phyloP scores from a whole-genome alignment of 2,329 filamentous ascomycete species.

The Cordyceps pruinosa region DNA sequence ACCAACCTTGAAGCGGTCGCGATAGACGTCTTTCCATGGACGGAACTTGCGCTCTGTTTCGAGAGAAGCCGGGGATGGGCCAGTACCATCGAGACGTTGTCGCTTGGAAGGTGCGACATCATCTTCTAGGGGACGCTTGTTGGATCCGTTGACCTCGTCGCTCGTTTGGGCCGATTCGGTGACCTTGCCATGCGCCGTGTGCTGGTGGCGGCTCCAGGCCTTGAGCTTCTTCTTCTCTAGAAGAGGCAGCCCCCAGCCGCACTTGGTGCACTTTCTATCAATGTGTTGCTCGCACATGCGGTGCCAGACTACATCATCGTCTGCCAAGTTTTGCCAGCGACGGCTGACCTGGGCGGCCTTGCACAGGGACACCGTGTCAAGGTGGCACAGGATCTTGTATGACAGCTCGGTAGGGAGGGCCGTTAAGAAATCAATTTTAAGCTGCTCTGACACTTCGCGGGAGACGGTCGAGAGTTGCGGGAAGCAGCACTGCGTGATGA shows the following conservation, averaged over 20 bases:
- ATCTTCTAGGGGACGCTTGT: conserved; percentile 27
- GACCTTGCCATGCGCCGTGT: conserved; percentile 42
- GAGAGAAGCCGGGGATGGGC: conserved; percentile 27
- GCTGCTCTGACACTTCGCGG: conserved; percentile 82
- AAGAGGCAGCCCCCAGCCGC: conserved; percentile 87
- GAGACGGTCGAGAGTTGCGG: conserved; percentile 92
- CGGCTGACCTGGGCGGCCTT: conserved; percentile 92
- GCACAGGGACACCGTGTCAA: conserved; percentile 91
- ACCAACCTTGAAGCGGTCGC: conserved; percentile 89
- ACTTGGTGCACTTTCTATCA: conserved; percentile 87
- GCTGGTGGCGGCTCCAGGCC: conserved; percentile 80
- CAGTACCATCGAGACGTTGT: conserved; percentile 20
- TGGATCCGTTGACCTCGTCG: conserved; percentile 24
- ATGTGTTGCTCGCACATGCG: conserved; percentile 98
- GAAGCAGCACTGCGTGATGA: conserved; percentile 95
- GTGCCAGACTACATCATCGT: conserved; percentile 95
- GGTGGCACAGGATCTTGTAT: conserved; percentile 85
- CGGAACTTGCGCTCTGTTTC: conserved; percentile 46
- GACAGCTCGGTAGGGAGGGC: conserved; percentile 85
- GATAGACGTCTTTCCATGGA: conserved; percentile 95
- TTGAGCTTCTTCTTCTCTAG: conserved; percentile 82
- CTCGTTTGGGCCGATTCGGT: conserved; percentile 19
- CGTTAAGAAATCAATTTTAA: conserved; percentile 93
- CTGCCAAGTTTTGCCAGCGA: conserved; percentile 82
- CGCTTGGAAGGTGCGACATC: conserved; percentile 30